Base-by-base conservation (phyloP, 2,329 filamentous ascomycete genomes). In the Epichloe typhina region DNA sequence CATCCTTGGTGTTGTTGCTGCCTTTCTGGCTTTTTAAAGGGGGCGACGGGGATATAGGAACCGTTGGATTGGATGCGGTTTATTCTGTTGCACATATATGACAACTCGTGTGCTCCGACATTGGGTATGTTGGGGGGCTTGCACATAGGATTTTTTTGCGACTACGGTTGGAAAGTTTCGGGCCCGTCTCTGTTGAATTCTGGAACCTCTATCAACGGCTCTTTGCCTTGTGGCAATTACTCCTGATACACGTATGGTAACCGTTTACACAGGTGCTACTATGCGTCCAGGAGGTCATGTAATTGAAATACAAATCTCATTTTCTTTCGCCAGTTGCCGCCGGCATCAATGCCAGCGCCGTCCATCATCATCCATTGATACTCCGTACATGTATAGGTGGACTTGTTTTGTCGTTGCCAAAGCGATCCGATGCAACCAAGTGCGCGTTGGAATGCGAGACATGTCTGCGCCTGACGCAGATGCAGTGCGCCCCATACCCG, bases 1-100 rank as follows among this genome's bases (percentile, higher is more conserved):
- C 53, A 55, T 69, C 23, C 46, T 71, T 51, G 69, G 62, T 55
- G 69, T 66, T 57, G 65, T 66, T 54, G 61, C 69, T 54, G 70
- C 70, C 53, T 55, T 66, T 54, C 54, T 74, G 47, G 70, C 68
- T 59, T 62, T 74, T 62, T 75, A 69, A 72, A 71, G 60, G 50
- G 46, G 23, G 5, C 8, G 60, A 50, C 43, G 19, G 3, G 12
- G 12, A 13, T 37, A 12, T 11, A 13, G 8, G n/a, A 45, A 38
- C n/a, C 9, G 12, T 19, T 43, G 36, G 15, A 13, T 43, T 43
- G 37, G 42, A 19, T 17, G 41, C 17, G 17, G n/a, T 49, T 36
- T 36, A 5, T 19, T 38, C 21, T 44, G 13, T 19, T 46, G 31
- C 21, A 43, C 43, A 50, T 50, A 38, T 47, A 39, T 12, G 46